These are phyloP conservation scores for Zangia roseola DNA, from an alignment of 768 basidiomycete genomes.

Conservation along the genomic window DNA sequence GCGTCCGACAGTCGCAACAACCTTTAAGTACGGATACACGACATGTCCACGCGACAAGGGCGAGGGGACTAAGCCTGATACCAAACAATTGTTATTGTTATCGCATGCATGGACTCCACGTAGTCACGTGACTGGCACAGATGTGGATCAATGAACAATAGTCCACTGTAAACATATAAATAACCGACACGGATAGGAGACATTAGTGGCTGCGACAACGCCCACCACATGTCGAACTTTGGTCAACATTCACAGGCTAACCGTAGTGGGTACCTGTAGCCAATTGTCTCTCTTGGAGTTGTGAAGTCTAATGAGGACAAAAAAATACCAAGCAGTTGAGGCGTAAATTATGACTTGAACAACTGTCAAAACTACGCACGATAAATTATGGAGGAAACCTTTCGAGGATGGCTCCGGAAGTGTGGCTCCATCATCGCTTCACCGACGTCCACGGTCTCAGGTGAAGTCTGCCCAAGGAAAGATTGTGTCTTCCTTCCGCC, in stretches of 20 bases:
- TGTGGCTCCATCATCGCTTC: background rate
- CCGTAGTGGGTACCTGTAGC: background rate
- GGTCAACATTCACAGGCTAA: conserved; percentile 8
- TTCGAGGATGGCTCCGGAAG: background rate
- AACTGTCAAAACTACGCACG: conserved; percentile 8
- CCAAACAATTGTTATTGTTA: conserved; percentile 32
- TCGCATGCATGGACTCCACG: background rate
- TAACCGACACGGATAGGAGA: background rate
- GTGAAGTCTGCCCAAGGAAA: conserved; percentile 50
- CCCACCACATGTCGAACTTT: background rate
- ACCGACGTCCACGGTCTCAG: conserved; percentile 27
- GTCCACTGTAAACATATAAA: conserved; percentile 4
- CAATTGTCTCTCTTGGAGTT: conserved; percentile 14
- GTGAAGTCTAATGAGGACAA: conserved; percentile 2
- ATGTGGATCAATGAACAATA: conserved; percentile 24
- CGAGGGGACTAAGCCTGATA: conserved; percentile 9
- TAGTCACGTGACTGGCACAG: conserved; percentile 21
- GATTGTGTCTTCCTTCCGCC: conserved; percentile 53
- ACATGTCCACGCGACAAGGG: conserved; percentile 4
- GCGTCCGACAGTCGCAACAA: background rate
- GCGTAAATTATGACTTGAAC: background rate
- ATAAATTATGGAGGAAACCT: background rate
- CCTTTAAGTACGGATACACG: conserved; percentile 20
- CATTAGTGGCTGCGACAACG: conserved; percentile 14
- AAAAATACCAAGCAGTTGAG: background rate